phyloP scores from a whole-genome alignment of 2,329 filamentous ascomycete species.

The Beauveria bassiana region DNA sequence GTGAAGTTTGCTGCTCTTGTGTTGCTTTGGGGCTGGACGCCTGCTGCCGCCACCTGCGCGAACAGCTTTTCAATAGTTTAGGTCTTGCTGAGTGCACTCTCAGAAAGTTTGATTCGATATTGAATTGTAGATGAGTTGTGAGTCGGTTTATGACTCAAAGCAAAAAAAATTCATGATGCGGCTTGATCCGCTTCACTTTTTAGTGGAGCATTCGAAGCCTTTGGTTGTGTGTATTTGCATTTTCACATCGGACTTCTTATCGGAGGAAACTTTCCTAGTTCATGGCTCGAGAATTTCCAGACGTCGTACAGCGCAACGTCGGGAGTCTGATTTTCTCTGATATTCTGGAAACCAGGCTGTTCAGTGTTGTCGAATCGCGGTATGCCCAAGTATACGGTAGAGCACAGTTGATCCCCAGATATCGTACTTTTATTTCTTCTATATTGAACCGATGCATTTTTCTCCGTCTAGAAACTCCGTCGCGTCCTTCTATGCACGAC shows the following conservation, averaged over 20 bases:
- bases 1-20: background rate
- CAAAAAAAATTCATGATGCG: conserved; percentile 9
- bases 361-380: no score
- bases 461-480: background rate
- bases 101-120: background rate
- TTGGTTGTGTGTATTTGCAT: background rate
- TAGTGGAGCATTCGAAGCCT: background rate
- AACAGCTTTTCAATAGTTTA: background rate
- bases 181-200: conserved; percentile 3
- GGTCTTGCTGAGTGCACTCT: background rate
- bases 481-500: background rate
- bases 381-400: no score
- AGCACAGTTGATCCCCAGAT: background rate
- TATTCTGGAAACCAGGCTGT: no score
- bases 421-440: background rate
- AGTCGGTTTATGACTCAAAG: conserved; percentile 5
- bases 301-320: no score
- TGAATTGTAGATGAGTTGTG: background rate
- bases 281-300: no score
- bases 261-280: no score
- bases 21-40: background rate
- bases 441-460: background rate
- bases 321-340: no score
- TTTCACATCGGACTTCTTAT: background rate
- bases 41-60: background rate